These are phyloP conservation scores for Lentinula raphanica DNA, from an alignment of 768 basidiomycete species.

Conservation along the genomic window DNA sequence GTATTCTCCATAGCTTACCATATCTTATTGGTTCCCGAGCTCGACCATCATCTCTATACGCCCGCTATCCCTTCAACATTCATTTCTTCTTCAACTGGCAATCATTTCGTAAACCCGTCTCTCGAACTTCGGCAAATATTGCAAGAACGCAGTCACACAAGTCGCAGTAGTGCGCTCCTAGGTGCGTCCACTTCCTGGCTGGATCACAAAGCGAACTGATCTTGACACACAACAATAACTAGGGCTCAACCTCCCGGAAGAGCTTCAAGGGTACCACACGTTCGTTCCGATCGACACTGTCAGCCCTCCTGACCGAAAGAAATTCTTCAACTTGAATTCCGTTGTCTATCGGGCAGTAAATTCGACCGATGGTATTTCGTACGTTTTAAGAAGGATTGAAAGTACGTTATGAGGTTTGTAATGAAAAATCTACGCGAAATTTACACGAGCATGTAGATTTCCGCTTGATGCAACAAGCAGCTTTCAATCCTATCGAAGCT, in stretches of 20 bases:
- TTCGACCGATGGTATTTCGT: slow-evolving; percentile 69
- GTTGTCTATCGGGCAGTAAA: slow-evolving; percentile 81
- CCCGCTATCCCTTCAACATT: slow-evolving; percentile 55
- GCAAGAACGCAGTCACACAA: slow-evolving; percentile 59
- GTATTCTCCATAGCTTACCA: slow-evolving; percentile 1
- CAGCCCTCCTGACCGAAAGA: slow-evolving; percentile 53
- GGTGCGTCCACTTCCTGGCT: slow-evolving; percentile 16
- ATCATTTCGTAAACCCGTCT: slow-evolving; percentile 67
- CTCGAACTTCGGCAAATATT: slow-evolving; percentile 37
- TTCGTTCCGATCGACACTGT: slow-evolving; percentile 70
- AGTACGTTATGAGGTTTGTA: slow-evolving; percentile 43
- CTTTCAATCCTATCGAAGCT: slow-evolving; percentile 76
- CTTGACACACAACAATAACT: slow-evolving; percentile 25
- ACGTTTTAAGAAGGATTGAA: slow-evolving; percentile 80
- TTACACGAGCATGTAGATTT: slow-evolving; percentile 51
- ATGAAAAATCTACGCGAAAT: neutral
- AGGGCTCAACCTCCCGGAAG: slow-evolving; percentile 69
- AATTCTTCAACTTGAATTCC: slow-evolving; percentile 78
- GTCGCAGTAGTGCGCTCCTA: slow-evolving; percentile 43
- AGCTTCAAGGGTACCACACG: slow-evolving; percentile 87
- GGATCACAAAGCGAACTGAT: neutral
- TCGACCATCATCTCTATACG: slow-evolving; percentile 92
- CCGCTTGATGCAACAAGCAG: slow-evolving; percentile 73
- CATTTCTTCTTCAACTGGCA: slow-evolving; percentile 35
- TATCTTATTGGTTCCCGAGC: slow-evolving; percentile 34